Evolutionary conservation across 1,284 basidiomycete species (phyloP), one percentile per base, ranked within the genome.

Genomic region (Heliocybe sulcata): DNA sequence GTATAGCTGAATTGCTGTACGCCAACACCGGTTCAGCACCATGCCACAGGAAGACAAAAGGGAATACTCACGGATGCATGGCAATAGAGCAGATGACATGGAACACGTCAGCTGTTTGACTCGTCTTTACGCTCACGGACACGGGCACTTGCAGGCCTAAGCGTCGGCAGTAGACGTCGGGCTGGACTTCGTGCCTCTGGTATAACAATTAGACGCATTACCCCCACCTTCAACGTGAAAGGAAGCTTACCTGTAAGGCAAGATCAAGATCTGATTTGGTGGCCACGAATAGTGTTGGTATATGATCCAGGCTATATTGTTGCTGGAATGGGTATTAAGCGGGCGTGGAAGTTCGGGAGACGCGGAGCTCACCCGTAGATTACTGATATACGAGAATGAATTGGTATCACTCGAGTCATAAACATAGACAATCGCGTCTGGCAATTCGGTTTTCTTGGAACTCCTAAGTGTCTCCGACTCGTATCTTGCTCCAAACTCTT

Each of bases 341-440:
- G 51, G 23, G 35, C 48, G 58, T 33, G 20, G 8, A 55, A 49
- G 33, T 35, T 50, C 16, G 27, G 11, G 27, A 31, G 51, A 22
- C 25, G 35, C 49, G 26, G 25, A 56, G 70, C 89, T 66, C 67
- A 94, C 92, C 67, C 94, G 80, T 65, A 98, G 74, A 73, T 98
- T 98, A 61, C 93, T 96, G 66, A 99, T 94, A 73, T 99, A 98
- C 51, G 92, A 95, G 69, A 99, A 99, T 11, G 94, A 98, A 70
- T 98, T 98, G 25, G 97, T 98, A 69, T 99, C 97, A 66, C 92
- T 94, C 54, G 94, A 97, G 71, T 99, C 96, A 69, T 98, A 90
- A 35, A 98, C 93, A 69, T 95, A 98, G 57, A 97, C 82, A 60
- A 98, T 89, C 51, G 98, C 91, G 71, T 98, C 96, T 23, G 93